These are phyloP conservation scores for Paramecium caudatum DNA, from an alignment of 73 alveolate genomes.

Conservation along the genomic window DNA sequence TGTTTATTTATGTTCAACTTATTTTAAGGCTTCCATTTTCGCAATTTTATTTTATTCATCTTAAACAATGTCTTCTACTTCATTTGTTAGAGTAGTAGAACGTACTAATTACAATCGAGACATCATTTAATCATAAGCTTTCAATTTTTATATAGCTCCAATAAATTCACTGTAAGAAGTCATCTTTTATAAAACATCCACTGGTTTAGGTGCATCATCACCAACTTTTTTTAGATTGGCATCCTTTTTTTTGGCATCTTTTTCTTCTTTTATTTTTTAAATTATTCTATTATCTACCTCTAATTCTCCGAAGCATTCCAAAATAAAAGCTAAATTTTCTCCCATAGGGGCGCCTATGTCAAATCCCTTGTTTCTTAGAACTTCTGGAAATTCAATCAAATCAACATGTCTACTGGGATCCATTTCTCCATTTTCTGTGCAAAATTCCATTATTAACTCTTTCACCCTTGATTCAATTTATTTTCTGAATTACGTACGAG, in stretches of 20 bases:
- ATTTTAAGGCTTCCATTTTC: slow-evolving; percentile 71
- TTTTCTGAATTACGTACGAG: slow-evolving; percentile 90
- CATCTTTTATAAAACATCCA: slow-evolving; percentile 88
- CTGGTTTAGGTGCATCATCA: slow-evolving; percentile 91
- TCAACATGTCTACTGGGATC: slow-evolving; percentile 89
- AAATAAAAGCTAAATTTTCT: slow-evolving; percentile 92
- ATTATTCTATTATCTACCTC: slow-evolving; percentile 84
- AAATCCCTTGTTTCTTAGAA: slow-evolving; percentile 88
- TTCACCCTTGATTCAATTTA: slow-evolving; percentile 87
- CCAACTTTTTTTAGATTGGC: slow-evolving; percentile 77
- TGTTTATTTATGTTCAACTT: slow-evolving; percentile 78
- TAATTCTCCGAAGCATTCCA: slow-evolving; percentile 97
- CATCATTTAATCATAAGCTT: slow-evolving; percentile 93
- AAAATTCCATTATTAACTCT: slow-evolving; percentile 91
- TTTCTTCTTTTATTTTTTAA: slow-evolving; percentile 81
- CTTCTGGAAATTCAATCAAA: slow-evolving; percentile 85
- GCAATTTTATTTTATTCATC: slow-evolving; percentile 81
- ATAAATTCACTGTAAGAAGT: slow-evolving; percentile 93
- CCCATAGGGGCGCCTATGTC: slow-evolving; percentile 86
- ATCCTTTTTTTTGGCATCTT: slow-evolving; percentile 79
- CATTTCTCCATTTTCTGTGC: slow-evolving; percentile 96
- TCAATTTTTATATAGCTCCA: slow-evolving; percentile 87
- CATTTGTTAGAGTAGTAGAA: slow-evolving; percentile 65
- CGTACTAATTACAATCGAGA: slow-evolving; percentile 83
- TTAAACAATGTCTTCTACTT: slow-evolving; percentile 80